Evolutionary conservation across 2,329 filamentous ascomycete genomes (phyloP), one percentile per base, ranked within the genome.

Genomic region (Paraphoma chrysanthemicola): DNA sequence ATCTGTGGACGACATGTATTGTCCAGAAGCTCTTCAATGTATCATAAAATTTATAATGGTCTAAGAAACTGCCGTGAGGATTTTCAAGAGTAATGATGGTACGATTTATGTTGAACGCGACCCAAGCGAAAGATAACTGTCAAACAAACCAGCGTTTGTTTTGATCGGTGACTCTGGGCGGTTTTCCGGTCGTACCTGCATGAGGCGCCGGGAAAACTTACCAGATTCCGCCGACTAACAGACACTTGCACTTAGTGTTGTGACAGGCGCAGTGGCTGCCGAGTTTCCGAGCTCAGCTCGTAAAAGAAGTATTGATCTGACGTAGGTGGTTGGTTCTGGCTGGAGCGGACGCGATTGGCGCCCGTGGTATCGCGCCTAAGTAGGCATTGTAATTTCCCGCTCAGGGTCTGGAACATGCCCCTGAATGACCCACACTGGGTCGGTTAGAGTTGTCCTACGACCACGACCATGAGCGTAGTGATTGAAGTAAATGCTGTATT

Each of bases 341-440:
- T 11, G 44, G n/a, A n/a, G 18, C 2, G 44, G 30, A n/a, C 11
- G 29, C 17, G 30, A 47, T 33, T 28, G 46, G 46, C 46, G 51
- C 45, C 45, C 36, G 38, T n/a, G 44, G 23, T n/a, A 36, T 12
- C 28, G 41, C 38, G 52, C 16, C 17, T 30, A 44, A 47, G 28
- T 29, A 18, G 47, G n/a, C 41, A 23, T 30, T 47, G 48, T 49
- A 55, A 55, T 51, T 51, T 55, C 50, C 50, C 44, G 10, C 5
- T 46, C 41, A 48, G 45, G 51, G 51, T 54, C 51, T 54, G 16
- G 51, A 54, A 28, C 41, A 16, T 42, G 28, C 47, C 47, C 47
- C 47, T 41, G 46, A 48, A 9, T 42, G 18, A 30, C 17, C 10
- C 6, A 17, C 12, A 12, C 9, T 3, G 31, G 23, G 18, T 36